These are phyloP conservation scores for Colletotrichum sidae DNA, from an alignment of 2,329 filamentous ascomycete genomes.

Conservation along the genomic window DNA sequence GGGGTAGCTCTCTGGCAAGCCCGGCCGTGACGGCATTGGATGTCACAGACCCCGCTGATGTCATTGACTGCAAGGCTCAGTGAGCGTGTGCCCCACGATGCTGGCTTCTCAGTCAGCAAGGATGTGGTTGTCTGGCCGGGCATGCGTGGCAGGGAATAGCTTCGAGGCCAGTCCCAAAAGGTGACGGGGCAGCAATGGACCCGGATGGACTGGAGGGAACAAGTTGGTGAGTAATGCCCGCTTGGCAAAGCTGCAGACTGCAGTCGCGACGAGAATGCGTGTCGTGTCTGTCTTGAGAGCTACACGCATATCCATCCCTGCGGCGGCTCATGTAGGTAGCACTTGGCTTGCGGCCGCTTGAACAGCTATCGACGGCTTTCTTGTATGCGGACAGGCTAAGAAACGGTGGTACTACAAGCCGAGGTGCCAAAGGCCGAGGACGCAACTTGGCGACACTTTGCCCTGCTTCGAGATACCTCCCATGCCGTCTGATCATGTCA, in stretches of 20 bases:
- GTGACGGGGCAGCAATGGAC: constrained; percentile 11
- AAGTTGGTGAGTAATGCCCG: constrained; percentile 4
- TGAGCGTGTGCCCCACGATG: background rate
- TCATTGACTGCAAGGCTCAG: constrained; percentile 20
- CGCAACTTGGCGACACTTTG: background rate
- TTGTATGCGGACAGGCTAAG: too few species aligned
- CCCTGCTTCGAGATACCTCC: background rate
- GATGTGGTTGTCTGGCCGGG: background rate
- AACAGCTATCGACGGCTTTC: too few species aligned
- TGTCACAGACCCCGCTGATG: constrained; percentile 28
- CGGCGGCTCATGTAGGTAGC: too few species aligned
- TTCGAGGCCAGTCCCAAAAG: constrained; percentile 4
- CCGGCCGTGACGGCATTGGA: constrained; percentile 33
- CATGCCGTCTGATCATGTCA: constrained; percentile 2
- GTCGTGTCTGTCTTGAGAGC: constrained; percentile 11
- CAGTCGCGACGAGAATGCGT: constrained; percentile 7
- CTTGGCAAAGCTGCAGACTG: constrained; percentile 1
- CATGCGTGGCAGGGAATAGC: background rate
- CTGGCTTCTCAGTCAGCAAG: constrained; percentile 26
- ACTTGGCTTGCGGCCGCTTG: too few species aligned
- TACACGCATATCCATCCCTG: too few species aligned
- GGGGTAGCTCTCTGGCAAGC: constrained; percentile 22
- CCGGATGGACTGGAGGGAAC: constrained; percentile 27
- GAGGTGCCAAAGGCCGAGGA: too few species aligned
- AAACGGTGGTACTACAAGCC: too few species aligned